Base-by-base conservation (phyloP, 257 asterid genomes). In the Solanum megistacrolobum region DNA sequence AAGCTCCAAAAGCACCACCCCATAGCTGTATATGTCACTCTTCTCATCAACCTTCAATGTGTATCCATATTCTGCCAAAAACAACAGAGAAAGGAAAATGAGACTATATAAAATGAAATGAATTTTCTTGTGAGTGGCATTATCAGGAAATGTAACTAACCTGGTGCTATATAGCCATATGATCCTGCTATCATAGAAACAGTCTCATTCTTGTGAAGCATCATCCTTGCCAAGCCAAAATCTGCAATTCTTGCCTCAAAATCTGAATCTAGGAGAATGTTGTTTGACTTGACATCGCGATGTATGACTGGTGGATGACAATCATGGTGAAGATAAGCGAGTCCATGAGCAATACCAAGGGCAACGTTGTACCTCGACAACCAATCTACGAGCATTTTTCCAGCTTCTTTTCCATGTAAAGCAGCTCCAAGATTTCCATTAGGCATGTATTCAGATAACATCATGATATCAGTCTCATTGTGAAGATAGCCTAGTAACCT, bases 121-220 rank as follows among this genome's bases (percentile, higher is more conserved):
- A 74, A 35, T 74, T 21, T 35, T 21, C 31, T 35, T 20, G 29
- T 35, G 23, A 35, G 52, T 21, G 83, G 31, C 9, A 35, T 35
- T 25, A 35, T 20, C 5, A 29, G 29, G 29, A 86, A 38, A 5
- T 10, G 11, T 29, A 7, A 38, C 55, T 75, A 39, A 95, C 98
- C 98, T 89, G 98, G 98, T 79, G 98, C 98, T 52, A 94, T 96
- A 90, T 96, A 96, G 13, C 98, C 98, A 86, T 94, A 94, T 1
- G 98, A 94, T 86, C 98, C 98, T 43, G 98, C 98, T 88, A 96
- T 95, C 95, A 94, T 92, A 18, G 97, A 94, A 32, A 94, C 93
- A 4, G 96, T 94, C 91, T 94, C 93, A 88, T 93, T 91, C 92
- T 92, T 93, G 88, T 89, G 92, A 83, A 83, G 87, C 95, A 94